Percentiles rank a stretch among this genome's conserved stretches.
Evolutionary conservation across 768 basidiomycete genomes (phyloP).

Genomic region (Gautieria morchelliformis): DNA sequence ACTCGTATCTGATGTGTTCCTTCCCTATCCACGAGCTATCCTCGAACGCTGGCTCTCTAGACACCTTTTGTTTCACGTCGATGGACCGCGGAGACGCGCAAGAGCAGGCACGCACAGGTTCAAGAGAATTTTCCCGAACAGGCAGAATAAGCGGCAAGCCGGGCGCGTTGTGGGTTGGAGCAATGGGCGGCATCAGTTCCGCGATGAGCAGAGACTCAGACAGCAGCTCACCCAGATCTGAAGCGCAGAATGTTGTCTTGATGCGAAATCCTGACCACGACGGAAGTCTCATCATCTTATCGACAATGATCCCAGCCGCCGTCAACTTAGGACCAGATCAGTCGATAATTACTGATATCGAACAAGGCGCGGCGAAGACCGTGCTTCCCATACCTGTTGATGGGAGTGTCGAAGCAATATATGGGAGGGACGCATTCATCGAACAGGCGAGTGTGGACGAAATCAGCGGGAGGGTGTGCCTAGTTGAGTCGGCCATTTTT

Average conservation of each 20-base stretch:
- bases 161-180: not conserved
- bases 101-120: no score
- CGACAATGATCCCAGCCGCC: not conserved
- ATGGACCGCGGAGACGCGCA: no score
- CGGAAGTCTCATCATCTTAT: not conserved
- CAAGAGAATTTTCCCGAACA: no score
- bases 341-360: not conserved
- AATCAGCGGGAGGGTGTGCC: constrained; percentile 1
- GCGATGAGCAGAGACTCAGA: not conserved
- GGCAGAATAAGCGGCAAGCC: no score
- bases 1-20: no score
- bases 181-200: not conserved
- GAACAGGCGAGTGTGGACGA: not conserved
- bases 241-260: not conserved
- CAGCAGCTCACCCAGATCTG: not conserved
- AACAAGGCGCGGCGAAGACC: not conserved
- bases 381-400: not conserved
- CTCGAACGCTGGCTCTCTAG: no score
- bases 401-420: not conserved
- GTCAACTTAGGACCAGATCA: not conserved
- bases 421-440: not conserved
- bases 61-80: no score
- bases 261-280: not conserved
- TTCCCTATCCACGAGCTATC: no score
- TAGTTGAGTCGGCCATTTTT: not conserved